Conservation (phyloP, 2,329 filamentous ascomycete species). For the Verticillium albo-atrum region DNA sequence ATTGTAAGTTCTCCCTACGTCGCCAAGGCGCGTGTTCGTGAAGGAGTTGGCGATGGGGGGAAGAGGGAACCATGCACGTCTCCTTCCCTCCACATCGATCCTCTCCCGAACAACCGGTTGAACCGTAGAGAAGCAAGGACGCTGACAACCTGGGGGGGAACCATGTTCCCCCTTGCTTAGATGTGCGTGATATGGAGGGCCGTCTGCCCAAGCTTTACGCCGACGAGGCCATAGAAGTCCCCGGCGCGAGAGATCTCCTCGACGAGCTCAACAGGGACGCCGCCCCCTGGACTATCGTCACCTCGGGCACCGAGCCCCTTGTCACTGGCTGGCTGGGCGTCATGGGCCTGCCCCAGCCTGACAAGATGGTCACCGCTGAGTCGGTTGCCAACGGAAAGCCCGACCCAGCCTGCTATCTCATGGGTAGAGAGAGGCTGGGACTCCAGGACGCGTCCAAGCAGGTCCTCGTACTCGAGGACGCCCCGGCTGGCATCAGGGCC, state of each 20-base stretch:
- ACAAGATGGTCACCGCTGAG: constrained; percentile 69
- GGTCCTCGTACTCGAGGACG: constrained; percentile 82
- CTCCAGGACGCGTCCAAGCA: constrained; percentile 40
- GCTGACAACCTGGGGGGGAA: not conserved
- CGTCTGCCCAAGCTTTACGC: constrained; percentile 74
- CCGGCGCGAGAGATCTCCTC: constrained; percentile 71
- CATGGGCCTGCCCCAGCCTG: constrained; percentile 60
- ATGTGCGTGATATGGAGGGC: constrained; percentile 74
- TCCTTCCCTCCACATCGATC: not conserved
- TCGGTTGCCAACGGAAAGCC: constrained; percentile 73
- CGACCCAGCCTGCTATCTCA: constrained; percentile 67
- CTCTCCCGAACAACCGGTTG: not conserved
- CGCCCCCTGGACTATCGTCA: constrained; percentile 83
- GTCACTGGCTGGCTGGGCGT: constrained; percentile 69
- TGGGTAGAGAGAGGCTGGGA: constrained; percentile 60
- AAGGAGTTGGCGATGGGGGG: not conserved
- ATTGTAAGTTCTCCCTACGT: constrained; percentile 59
- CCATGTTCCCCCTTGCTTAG: constrained; percentile 37
- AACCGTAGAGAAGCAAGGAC: not conserved
- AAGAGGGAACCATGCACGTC: not conserved
- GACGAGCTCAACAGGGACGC: constrained; percentile 55
- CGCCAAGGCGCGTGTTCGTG: not conserved
- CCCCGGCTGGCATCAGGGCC: constrained; percentile 76
- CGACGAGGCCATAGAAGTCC: constrained; percentile 76
- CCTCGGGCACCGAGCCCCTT: constrained; percentile 64